Evolutionary conservation across 2,329 filamentous ascomycete genomes (phyloP).

Genomic region (Penicillium palitans): DNA sequence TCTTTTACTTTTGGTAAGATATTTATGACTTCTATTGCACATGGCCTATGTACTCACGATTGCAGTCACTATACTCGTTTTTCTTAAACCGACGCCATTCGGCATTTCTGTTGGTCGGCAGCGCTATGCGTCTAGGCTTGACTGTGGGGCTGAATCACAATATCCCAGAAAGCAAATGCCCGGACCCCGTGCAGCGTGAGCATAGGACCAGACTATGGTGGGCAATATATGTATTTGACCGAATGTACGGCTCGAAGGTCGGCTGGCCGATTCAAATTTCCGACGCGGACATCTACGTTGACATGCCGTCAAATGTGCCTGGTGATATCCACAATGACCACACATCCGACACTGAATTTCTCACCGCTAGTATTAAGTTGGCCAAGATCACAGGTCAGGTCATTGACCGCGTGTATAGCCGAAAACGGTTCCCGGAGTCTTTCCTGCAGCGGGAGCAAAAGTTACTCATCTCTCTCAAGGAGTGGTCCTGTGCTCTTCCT

Average conservation of each 20-base stretch:
- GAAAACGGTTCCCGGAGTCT: conserved; percentile 25
- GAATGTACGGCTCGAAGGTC: conserved; percentile 48
- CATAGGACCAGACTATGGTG: conserved; percentile 32
- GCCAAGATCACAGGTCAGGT: conserved; percentile 31
- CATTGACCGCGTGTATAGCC: conserved; percentile 30
- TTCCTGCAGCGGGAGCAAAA: conserved; percentile 38
- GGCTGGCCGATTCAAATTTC: conserved; percentile 49
- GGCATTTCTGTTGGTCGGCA: conserved; percentile 34
- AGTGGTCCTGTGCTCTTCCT: conserved; percentile 17
- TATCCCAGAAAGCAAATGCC: conserved; percentile 26
- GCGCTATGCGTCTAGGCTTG: conserved; percentile 39
- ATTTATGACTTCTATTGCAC: background rate
- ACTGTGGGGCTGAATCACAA: conserved; percentile 44
- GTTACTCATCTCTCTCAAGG: conserved; percentile 32
- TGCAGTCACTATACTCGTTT: conserved; percentile 23
- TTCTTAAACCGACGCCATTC: conserved; percentile 32
- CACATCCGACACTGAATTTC: conserved; percentile 28
- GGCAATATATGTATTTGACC: conserved; percentile 33
- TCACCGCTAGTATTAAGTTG: conserved; percentile 33
- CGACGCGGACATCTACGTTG: conserved; percentile 46
- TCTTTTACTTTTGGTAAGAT: conserved; percentile 35
- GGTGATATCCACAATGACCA: too few relatives aligned
- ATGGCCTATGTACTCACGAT: conserved; percentile 5
- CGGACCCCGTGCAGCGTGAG: conserved; percentile 33
- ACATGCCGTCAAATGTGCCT: conserved; percentile 29